Percentiles rank a stretch among this genome's conserved stretches.
phyloP scores from a whole-genome alignment of 768 basidiomycete genomes.

The Suillus brevipes region DNA sequence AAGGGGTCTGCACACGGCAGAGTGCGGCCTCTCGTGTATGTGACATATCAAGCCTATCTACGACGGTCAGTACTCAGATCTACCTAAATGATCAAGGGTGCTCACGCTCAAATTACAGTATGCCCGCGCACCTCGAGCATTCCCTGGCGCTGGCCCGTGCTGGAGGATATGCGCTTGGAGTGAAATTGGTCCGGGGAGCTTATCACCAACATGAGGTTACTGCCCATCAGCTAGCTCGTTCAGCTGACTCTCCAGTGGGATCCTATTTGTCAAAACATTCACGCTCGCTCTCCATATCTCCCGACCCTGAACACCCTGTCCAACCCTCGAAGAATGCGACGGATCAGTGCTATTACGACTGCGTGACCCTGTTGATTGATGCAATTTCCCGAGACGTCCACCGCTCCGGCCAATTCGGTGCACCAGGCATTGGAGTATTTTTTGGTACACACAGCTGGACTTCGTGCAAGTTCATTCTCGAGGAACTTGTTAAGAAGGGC shows the following conservation, averaged over 20 bases:
- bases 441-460: constrained; percentile 88
- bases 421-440: constrained; percentile 54
- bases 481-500: constrained; percentile 55
- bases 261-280: neutral
- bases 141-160: constrained; percentile 64
- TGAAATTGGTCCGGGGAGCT: constrained; percentile 92
- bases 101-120: constrained; percentile 40
- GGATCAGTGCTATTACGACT: constrained; percentile 69
- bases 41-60: constrained; percentile 89
- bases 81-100: neutral
- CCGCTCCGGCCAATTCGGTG: constrained; percentile 11
- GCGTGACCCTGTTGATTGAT: constrained; percentile 55
- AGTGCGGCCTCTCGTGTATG: constrained; percentile 76
- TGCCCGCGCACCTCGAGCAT: constrained; percentile 64
- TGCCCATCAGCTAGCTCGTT: constrained; percentile 32
- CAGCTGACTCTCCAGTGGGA: constrained; percentile 15
- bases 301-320: constrained; percentile 62
- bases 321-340: constrained; percentile 70
- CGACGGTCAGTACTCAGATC: constrained; percentile 48
- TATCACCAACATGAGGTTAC: constrained; percentile 79
- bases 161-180: constrained; percentile 74
- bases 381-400: constrained; percentile 54
- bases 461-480: constrained; percentile 62
- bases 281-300: constrained; percentile 49
- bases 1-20: neutral